A percentile compares a stretch with the other conserved stretches of the same genome.
Conservation (phyloP, 73 alveolate species). For the Breviolum minutum region DNA sequence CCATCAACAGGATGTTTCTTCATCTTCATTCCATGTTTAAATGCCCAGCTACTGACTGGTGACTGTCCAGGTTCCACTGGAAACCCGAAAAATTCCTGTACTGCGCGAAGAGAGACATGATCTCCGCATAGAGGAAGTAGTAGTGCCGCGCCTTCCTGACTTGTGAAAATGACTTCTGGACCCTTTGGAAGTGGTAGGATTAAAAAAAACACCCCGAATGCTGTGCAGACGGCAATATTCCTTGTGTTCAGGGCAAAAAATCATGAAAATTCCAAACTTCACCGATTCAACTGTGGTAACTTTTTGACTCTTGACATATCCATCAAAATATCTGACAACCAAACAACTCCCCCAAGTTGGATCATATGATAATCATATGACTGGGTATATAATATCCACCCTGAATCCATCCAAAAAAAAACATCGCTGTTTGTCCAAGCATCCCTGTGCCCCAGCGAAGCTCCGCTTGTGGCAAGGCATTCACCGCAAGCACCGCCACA, state of each 20-base stretch:
- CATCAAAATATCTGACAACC: too few species aligned
- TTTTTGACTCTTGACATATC: too few species aligned
- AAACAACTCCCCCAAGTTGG: too few species aligned
- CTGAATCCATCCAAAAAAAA: too few species aligned
- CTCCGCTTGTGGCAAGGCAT: slow-evolving; percentile 62
- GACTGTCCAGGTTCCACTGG: slow-evolving; percentile 54
- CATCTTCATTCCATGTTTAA: background rate
- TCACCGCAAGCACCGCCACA: slow-evolving; percentile 46
- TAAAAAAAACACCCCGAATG: too few species aligned
- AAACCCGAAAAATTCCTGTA: slow-evolving; percentile 27
- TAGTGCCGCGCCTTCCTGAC: slow-evolving; percentile 63
- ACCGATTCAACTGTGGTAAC: too few species aligned
- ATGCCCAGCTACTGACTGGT: slow-evolving; percentile 36
- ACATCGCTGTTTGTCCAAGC: background rate
- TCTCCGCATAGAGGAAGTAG: slow-evolving; percentile 13
- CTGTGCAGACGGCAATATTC: too few species aligned
- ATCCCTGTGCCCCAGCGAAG: slow-evolving; percentile 67
- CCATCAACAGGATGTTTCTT: too few species aligned
- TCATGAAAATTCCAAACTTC: too few species aligned
- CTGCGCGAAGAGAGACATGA: slow-evolving; percentile 29
- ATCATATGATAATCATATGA: too few species aligned
- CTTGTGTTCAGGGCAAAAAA: too few species aligned
- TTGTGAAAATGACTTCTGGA: background rate
- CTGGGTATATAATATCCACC: too few species aligned
- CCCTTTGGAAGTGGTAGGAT: background rate